Evolutionary conservation across 2,329 filamentous ascomycete species (phyloP).

Genomic region (Fonsecaea erecta): DNA sequence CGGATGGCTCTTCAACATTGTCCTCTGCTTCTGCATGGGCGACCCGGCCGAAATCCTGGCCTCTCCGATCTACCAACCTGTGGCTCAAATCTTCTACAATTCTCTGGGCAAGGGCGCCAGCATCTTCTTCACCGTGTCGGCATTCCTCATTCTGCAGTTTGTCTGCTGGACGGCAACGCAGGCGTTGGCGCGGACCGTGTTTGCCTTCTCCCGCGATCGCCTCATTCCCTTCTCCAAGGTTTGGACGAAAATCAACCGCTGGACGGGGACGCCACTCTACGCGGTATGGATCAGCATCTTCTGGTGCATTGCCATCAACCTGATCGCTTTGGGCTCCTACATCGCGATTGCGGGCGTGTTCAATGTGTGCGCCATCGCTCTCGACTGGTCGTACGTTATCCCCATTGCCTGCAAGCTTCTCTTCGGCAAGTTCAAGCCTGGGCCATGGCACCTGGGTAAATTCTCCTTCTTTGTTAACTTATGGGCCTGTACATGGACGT

Average conservation of each 20-base stretch:
- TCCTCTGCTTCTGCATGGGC: constrained; percentile 63
- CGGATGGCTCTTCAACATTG: constrained; percentile 64
- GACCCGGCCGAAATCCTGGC: constrained; percentile 52
- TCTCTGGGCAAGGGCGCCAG: constrained; percentile 59
- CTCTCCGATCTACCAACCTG: constrained; percentile 57
- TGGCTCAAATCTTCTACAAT: constrained; percentile 64
- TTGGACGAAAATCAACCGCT: constrained; percentile 56
- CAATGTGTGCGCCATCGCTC: constrained; percentile 51
- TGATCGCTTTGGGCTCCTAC: constrained; percentile 63
- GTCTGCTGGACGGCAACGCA: constrained; percentile 64
- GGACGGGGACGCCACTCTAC: constrained; percentile 58
- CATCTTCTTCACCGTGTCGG: constrained; percentile 61
- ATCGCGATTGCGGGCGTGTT: constrained; percentile 53
- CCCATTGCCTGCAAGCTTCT: constrained; percentile 60
- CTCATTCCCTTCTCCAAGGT: constrained; percentile 54
- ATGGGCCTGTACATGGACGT: constrained; percentile 58
- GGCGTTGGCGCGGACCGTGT: constrained; percentile 59
- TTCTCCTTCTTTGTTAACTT: constrained; percentile 50
- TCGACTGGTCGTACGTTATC: constrained; percentile 60
- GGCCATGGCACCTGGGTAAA: constrained; percentile 58
- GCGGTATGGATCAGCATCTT: constrained; percentile 62
- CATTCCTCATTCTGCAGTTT: constrained; percentile 63
- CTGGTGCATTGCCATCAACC: constrained; percentile 62
- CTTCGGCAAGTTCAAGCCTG: constrained; percentile 55
- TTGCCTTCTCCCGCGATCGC: constrained; percentile 60